These are phyloP conservation scores for Rhodotorula taiwanensis DNA, from an alignment of 768 basidiomycete species.

Conservation along the genomic window DNA sequence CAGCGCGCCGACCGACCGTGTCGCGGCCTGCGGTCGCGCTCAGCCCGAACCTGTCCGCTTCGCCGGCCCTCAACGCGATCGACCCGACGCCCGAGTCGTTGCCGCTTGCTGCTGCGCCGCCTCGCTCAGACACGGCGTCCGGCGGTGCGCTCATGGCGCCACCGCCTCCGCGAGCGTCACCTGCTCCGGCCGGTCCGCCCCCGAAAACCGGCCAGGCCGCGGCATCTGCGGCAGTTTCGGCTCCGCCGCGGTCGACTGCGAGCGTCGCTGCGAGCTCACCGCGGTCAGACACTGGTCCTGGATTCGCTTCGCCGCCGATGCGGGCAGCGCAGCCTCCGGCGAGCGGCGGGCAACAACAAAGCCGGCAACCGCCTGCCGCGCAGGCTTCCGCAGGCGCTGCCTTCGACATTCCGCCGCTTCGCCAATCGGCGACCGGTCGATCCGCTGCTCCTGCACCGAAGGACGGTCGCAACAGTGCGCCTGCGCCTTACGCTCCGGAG, in stretches of 20 bases:
- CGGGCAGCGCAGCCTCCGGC: neutral
- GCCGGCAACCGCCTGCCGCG: neutral
- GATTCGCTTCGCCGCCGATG: constrained; percentile 2
- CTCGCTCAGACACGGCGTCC: neutral
- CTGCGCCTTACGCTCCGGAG: neutral
- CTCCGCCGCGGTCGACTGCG: neutral
- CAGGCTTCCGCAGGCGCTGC: constrained; percentile 1
- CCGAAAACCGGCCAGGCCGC: neutral
- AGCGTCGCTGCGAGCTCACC: neutral
- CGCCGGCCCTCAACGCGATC: too few species aligned
- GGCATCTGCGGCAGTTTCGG: too few species aligned
- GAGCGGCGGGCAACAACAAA: neutral
- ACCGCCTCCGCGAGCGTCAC: neutral
- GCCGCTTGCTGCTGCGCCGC: neutral
- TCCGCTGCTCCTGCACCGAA: too few species aligned
- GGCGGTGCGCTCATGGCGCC: neutral
- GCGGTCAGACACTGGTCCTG: neutral
- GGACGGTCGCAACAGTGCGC: too few species aligned
- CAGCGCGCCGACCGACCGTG: neutral
- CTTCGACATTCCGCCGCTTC: constrained; percentile 26
- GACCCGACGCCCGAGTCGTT: too few species aligned
- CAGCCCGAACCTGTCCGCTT: neutral
- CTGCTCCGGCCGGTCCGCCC: neutral
- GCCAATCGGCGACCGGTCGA: neutral
- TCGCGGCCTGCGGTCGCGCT: neutral